Evolutionary conservation across 2,329 filamentous ascomycete species (phyloP).

Genomic region (Pseudogymnoascus sp.): DNA sequence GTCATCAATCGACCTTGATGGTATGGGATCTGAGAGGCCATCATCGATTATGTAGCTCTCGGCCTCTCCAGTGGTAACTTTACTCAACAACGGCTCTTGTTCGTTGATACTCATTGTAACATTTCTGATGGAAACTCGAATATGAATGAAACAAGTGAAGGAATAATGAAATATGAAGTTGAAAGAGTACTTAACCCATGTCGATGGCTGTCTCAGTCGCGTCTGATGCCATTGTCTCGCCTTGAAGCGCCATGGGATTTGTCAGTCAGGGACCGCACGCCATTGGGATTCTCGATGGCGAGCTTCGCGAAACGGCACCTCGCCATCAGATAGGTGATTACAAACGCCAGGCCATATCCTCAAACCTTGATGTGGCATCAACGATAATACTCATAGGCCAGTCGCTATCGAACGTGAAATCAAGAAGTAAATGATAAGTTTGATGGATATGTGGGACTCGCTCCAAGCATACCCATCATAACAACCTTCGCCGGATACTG

Average conservation of each 20-base stretch:
- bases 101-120: not conserved
- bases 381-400: not conserved
- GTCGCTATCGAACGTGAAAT: not conserved
- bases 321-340: not conserved
- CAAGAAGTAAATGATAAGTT: not conserved
- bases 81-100: constrained; percentile 2
- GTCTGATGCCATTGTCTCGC: constrained; percentile 2
- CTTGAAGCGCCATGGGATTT: not conserved
- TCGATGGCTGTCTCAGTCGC: not conserved
- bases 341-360: not conserved
- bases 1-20: not conserved
- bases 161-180: not conserved
- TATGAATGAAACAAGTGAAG: not conserved
- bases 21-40: not conserved
- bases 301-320: not conserved
- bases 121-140: not conserved
- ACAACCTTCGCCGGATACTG: not conserved
- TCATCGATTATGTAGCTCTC: not conserved
- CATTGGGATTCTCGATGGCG: not conserved
- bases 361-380: not conserved
- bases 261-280: not conserved
- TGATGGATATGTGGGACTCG: not conserved
- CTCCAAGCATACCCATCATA: not conserved
- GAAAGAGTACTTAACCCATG: not conserved
- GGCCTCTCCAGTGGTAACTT: not conserved